Evolutionary conservation across 164 flowering plant species (phyloP).

Genomic region (Taxillus chinensis): DNA sequence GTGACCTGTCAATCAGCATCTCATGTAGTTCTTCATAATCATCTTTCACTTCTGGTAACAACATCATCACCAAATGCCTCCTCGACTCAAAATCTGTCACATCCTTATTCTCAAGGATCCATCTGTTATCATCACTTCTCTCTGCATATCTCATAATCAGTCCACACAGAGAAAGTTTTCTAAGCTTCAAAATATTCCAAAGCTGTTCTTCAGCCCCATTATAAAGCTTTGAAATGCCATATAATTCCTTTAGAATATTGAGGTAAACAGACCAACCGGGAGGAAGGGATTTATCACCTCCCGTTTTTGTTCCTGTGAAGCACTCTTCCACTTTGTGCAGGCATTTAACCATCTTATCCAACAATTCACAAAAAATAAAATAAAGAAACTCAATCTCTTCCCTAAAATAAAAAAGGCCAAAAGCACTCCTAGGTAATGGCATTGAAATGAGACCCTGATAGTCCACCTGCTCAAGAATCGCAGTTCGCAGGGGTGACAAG

Average conservation of each 20-base stretch:
- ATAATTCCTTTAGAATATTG: constrained; percentile 49
- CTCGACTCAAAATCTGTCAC: constrained; percentile 62
- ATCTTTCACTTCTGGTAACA: constrained; percentile 75
- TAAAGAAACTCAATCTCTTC: constrained; percentile 39
- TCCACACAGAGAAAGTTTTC: constrained; percentile 30
- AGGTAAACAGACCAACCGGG: constrained; percentile 45
- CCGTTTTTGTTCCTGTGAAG: constrained; percentile 14
- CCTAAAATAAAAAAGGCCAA: constrained; percentile 10
- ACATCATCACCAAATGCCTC: constrained; percentile 65
- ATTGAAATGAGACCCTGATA: constrained; percentile 20
- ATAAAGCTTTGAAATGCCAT: constrained; percentile 44
- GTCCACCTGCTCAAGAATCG: constrained; percentile 25
- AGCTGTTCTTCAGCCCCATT: constrained; percentile 41
- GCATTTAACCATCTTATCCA: constrained; percentile 33
- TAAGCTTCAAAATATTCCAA: constrained; percentile 30
- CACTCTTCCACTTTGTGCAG: constrained; percentile 37
- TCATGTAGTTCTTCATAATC: constrained; percentile 76
- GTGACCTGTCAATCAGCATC: constrained; percentile 87
- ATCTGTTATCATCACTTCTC: constrained; percentile 48
- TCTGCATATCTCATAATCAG: constrained; percentile 42
- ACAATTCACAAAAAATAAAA: constrained; percentile 28
- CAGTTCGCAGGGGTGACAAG: constrained; percentile 30
- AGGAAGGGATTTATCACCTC: constrained; percentile 15
- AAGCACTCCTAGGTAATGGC: constrained; percentile 14
- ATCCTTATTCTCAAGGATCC: constrained; percentile 71